phyloP scores from a whole-genome alignment of 768 basidiomycete genomes.

The Kwoniella botswanensis region DNA sequence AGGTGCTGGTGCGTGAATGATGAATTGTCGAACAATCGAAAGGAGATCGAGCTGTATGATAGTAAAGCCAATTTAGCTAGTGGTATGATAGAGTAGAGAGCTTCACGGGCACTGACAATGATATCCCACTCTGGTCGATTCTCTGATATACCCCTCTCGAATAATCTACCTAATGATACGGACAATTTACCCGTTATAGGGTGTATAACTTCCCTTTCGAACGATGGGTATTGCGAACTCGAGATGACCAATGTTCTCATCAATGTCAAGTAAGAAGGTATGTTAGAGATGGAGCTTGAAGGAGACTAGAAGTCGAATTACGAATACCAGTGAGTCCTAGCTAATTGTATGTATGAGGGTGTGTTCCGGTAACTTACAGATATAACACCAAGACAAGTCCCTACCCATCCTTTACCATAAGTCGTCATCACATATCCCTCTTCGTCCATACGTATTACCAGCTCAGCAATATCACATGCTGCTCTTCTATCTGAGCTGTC shows the following conservation, averaged over 20 bases:
- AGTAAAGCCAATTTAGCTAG: background rate
- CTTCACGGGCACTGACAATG: conserved; percentile 17
- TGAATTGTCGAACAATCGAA: conserved; percentile 31
- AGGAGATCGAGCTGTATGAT: conserved; percentile 31
- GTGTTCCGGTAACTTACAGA: conserved; percentile 10
- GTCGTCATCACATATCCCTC: conserved; percentile 46
- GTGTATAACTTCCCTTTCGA: conserved; percentile 46
- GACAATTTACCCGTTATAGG: conserved; percentile 49
- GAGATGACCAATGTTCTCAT: conserved; percentile 27
- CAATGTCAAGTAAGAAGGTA: conserved; percentile 24
- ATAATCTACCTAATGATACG: conserved; percentile 28
- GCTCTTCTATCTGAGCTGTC: conserved; percentile 19
- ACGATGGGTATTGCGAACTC: conserved; percentile 40
- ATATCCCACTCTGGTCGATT: conserved; percentile 22
- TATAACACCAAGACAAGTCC: conserved; percentile 18
- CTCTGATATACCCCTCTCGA: conserved; percentile 25
- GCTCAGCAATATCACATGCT: conserved; percentile 26
- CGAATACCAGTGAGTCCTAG: too few relatives aligned
- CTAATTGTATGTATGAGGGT: background rate
- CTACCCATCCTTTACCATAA: conserved; percentile 46
- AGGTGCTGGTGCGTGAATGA: conserved; percentile 51
- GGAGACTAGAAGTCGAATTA: conserved; percentile 5
- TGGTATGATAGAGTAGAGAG: background rate
- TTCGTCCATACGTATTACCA: conserved; percentile 36
- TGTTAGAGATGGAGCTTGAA: conserved; percentile 1